Evolutionary conservation across 2,329 filamentous ascomycete genomes (phyloP).

Genomic region (Dryadomyces quercus-mongolicae): DNA sequence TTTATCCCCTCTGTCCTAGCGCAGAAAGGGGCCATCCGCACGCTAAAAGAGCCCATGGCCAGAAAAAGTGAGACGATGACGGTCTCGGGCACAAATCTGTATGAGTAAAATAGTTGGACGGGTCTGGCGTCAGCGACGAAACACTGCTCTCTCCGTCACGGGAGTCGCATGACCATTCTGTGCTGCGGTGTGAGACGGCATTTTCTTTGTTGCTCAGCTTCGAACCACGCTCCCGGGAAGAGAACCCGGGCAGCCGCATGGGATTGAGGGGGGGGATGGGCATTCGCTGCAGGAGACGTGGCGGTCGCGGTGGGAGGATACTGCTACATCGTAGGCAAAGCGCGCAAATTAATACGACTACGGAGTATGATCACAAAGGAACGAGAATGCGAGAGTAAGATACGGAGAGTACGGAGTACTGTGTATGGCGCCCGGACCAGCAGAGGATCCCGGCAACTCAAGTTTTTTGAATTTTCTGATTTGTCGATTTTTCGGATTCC

Average conservation of each 20-base stretch:
- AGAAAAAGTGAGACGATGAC: background rate
- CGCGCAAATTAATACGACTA: too few species aligned
- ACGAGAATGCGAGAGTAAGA: background rate
- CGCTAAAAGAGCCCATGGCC: background rate
- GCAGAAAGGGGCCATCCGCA: background rate
- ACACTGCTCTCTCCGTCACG: too few species aligned
- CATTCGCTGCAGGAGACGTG: background rate
- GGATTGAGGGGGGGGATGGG: background rate
- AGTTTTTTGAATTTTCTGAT: background rate
- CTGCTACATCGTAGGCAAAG: too few species aligned
- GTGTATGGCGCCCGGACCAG: background rate
- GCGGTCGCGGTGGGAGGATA: background rate
- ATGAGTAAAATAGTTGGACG: too few species aligned
- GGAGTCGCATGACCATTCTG: background rate
- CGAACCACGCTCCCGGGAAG: background rate
- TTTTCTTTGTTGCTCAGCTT: background rate
- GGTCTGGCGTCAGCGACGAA: too few species aligned
- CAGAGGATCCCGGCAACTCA: background rate
- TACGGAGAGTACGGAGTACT: background rate
- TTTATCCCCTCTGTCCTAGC: background rate
- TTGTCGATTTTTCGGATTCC: background rate
- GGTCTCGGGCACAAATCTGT: too few species aligned
- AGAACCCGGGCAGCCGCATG: background rate
- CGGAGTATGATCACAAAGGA: too few species aligned
- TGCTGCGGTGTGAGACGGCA: background rate